Conservation (phyloP, 352 stramenopile genomes). For the Phytophthora citrophthora region DNA sequence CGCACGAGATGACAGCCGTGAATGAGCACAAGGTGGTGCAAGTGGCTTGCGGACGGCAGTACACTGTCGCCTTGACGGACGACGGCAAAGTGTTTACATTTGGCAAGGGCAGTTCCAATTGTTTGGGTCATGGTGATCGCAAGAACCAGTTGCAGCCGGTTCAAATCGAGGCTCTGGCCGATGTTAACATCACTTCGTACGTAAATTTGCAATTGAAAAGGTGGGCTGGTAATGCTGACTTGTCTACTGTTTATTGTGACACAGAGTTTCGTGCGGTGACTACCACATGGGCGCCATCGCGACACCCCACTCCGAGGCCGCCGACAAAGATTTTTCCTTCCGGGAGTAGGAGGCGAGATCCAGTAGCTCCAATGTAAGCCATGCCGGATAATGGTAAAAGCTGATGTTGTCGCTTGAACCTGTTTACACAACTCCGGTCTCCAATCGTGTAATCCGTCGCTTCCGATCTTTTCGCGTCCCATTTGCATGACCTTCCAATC, state of each 20-base stretch:
- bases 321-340: conserved; percentile 87
- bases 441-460: conserved; percentile 7
- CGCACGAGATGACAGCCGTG: conserved; percentile 87
- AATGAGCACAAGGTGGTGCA: conserved; percentile 74
- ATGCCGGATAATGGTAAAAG: background rate
- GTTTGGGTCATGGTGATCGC: conserved; percentile 87
- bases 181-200: conserved; percentile 72
- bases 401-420: conserved; percentile 3
- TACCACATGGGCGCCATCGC: conserved; percentile 89
- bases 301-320: conserved; percentile 66
- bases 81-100: conserved; percentile 89
- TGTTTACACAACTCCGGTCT: background rate
- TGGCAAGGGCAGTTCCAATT: conserved; percentile 88
- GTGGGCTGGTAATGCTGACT: conserved; percentile 4
- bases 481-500: conserved; percentile 1
- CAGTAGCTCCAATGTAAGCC: conserved; percentile 18
- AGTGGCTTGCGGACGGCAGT: conserved; percentile 85
- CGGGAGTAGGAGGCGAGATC: conserved; percentile 43
- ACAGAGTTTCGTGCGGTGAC: conserved; percentile 83
- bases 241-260: conserved; percentile 3
- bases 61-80: conserved; percentile 80
- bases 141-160: conserved; percentile 91
- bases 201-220: conserved; percentile 15
- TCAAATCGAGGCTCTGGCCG: conserved; percentile 68
- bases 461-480: conserved; percentile 23